Base-by-base conservation (phyloP, 2,329 filamentous ascomycete species). In the Coniochaeta sp. region DNA sequence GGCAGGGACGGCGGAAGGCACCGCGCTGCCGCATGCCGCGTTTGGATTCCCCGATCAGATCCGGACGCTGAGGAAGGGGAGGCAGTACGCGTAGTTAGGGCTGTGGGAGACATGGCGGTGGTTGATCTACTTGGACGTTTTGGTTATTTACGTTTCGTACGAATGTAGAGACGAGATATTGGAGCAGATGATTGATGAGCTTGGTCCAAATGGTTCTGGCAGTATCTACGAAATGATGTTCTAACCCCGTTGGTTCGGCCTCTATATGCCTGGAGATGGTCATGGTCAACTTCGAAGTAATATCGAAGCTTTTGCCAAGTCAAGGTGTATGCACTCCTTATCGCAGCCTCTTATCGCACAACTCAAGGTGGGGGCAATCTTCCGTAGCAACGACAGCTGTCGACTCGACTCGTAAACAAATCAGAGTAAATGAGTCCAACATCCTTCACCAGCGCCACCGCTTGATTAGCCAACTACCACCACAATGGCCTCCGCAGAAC, bases 401-500 rank as follows among this genome's bases (percentile, higher is more conserved):
- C n/a, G n/a, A n/a, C 14, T 22, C 22, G 22, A 38, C 16, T 16
- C 24, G 47, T 52, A 52, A 52, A 52, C 47, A 52, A 52, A 26
- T 40, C 47, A 12, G 22, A n/a, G 19, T 47, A n/a, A n/a, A n/a
- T n/a, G n/a, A n/a, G 42, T 47, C 19, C 22, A 10, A 47, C 22
- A 47, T 47, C 22, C 19, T 26, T 19, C n/a, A 47, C 10, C 42
- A 47, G 26, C n/a, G 19, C 4, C 26, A 44, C 42, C 22, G n/a
- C 14, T 6, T 2, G 5, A 28, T 4, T 12, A 24, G 22, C 47
- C 17, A 6, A 52, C 47, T 16, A 52, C 47, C 22, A 52, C 22
- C 47, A 52, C 24, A 57, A 57, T 57, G 55, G 55, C 55, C 6
- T 57, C 55, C 44, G 2, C 30, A 56, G 54, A 56, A 17, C 38